Conservation (phyloP, 352 stramenopile genomes). For the Phytophthora syringae region DNA sequence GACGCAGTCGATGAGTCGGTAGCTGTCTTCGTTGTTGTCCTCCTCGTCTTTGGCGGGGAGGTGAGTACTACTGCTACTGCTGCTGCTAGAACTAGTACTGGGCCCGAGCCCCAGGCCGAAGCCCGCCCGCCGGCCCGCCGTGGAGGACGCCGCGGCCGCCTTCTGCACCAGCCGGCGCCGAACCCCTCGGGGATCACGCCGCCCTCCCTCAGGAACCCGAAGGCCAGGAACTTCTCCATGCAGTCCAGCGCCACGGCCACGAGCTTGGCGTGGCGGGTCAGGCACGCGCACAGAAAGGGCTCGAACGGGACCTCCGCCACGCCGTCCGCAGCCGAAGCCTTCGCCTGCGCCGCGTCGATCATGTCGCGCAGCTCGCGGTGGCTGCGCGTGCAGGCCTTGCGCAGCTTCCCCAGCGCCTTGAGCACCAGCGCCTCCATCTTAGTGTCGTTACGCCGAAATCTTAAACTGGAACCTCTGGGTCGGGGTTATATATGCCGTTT, state of each 20-base stretch:
- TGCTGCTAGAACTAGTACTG: no score
- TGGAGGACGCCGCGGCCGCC: constrained; percentile 30
- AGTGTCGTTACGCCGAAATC: constrained; percentile 21
- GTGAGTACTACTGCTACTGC: no score
- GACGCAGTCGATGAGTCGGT: constrained; percentile 88
- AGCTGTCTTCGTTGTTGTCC: constrained; percentile 32
- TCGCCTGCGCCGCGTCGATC: constrained; percentile 60
- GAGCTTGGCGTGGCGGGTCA: constrained; percentile 81
- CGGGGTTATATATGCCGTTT: no score
- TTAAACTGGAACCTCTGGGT: constrained; percentile 3
- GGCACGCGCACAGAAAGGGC: constrained; percentile 74
- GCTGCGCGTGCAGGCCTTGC: constrained; percentile 73
- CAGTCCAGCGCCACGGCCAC: constrained; percentile 86
- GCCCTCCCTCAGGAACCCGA: constrained; percentile 81
- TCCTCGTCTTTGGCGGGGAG: no score
- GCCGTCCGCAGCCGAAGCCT: constrained; percentile 46
- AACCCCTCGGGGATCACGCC: constrained; percentile 67
- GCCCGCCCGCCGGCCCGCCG: constrained; percentile 19
- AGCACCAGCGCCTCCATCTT: constrained; percentile 71
- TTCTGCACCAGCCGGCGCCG: constrained; percentile 73
- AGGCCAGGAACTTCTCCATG: constrained; percentile 92
- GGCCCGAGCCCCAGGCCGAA: constrained; percentile 29
- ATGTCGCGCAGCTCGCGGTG: constrained; percentile 80
- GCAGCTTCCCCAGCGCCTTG: constrained; percentile 80
- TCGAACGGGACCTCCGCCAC: constrained; percentile 68